Evolutionary conservation across 345 rosid species (phyloP), one percentile per base, ranked within the genome.

Genomic region (Lepidium didymum): DNA sequence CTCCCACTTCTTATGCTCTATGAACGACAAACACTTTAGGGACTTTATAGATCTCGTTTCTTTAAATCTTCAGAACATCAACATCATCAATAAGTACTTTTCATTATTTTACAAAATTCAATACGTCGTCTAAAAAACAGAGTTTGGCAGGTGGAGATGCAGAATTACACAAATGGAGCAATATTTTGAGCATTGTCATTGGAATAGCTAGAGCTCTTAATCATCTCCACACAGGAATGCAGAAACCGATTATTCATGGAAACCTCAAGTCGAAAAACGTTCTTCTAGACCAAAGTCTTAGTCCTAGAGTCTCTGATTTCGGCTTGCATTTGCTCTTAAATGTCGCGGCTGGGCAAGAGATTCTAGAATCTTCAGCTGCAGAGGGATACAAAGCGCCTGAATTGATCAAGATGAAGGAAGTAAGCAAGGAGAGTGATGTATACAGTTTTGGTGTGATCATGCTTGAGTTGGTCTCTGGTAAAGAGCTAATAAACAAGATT

Each of bases 311-410:
- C 55, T 88, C 97, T 0, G 99, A 94, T 73, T 86, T 74, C 19
- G 86, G 96, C 10, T 64, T 90, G 34, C 85, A 87, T 77, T 73
- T 88, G 42, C 86, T 90, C 34, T 66, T 94, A 71, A 88, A 87
- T 60, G 80, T 77, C 7, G 60, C 84, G 1, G 72, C 89, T 56
- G 92, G 79, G 35, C 96, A 90, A 68, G 91, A 86, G 79, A 81
- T 90, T 85, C 85, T 90, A 1, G 97, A 94, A 42, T 77, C 78
- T 19, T 84, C 81, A 3, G 87, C 91, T 15, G 82, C 83, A 10
- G 81, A 86, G 77, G 99, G 97, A 10, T 94, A 94, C 68, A 94
- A 85, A 78, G 91, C 99, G 34, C 96, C 99, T 10, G 97, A 94
- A 79, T 83, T 94, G 49, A 83, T 87, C 62, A 91, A 94, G 74